These are phyloP conservation scores for Penicillium sp. DNA, from an alignment of 2,329 filamentous ascomycete genomes.

Conservation along the genomic window DNA sequence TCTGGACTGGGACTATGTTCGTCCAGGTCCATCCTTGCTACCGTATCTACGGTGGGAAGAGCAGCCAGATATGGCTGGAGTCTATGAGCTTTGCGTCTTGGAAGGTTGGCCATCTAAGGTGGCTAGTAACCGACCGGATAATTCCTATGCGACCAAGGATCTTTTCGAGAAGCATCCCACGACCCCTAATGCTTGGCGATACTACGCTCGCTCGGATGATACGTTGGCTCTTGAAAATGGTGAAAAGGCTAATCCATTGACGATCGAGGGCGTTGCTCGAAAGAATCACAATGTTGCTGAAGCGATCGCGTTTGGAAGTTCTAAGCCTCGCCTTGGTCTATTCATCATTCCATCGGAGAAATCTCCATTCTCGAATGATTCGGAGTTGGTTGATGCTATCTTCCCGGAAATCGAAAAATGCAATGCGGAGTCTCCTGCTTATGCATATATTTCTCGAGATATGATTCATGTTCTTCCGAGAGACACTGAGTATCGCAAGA, in stretches of 20 bases:
- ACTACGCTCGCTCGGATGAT: conserved; percentile 49
- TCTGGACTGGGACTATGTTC: conserved; percentile 63
- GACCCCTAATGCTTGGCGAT: conserved; percentile 48
- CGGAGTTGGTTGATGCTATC: conserved; percentile 1
- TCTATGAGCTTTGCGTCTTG: conserved; percentile 39
- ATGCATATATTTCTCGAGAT: conserved; percentile 24
- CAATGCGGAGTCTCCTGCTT: conserved; percentile 7
- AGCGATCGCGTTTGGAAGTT: conserved; percentile 52
- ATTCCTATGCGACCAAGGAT: conserved; percentile 53
- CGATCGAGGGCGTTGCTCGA: conserved; percentile 56
- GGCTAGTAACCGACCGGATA: conserved; percentile 47
- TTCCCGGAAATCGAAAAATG: conserved; percentile 9
- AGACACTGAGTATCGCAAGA: conserved; percentile 18
- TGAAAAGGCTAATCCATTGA: conserved; percentile 51
- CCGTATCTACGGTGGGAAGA: conserved; percentile 46
- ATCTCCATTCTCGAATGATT: neutral
- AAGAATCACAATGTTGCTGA: conserved; percentile 56
- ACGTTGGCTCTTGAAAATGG: conserved; percentile 51
- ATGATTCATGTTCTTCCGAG: conserved; percentile 23
- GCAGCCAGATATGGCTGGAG: conserved; percentile 26
- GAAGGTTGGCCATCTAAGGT: conserved; percentile 42
- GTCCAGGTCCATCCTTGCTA: conserved; percentile 41
- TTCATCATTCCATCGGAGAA: conserved; percentile 5
- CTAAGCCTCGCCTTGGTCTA: conserved; percentile 14
- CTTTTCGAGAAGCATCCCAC: conserved; percentile 49